Conservation (phyloP, 208 protist genomes). For the Spongospora subterranea region DNA sequence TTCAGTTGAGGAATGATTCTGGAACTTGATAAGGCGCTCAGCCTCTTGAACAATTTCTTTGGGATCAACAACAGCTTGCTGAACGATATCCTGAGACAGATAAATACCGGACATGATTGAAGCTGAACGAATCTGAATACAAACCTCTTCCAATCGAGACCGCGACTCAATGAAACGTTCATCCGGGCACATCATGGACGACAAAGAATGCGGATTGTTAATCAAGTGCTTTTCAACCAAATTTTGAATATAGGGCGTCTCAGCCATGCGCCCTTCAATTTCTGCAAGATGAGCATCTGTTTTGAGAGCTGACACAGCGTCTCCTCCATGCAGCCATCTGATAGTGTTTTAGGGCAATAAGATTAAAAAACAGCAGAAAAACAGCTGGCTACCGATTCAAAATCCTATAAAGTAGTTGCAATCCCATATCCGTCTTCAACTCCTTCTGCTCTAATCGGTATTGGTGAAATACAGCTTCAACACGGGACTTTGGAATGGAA, state of each 20-base stretch:
- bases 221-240: neutral
- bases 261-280: neutral
- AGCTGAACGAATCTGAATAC: too few relatives aligned
- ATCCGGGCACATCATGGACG: neutral
- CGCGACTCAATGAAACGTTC: neutral
- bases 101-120: too few relatives aligned
- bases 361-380: neutral
- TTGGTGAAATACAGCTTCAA: constrained; percentile 53
- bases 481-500: constrained; percentile 7
- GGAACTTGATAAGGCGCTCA: neutral
- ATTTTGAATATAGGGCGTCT: neutral
- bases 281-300: neutral
- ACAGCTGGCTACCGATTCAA: neutral
- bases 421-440: neutral
- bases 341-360: neutral
- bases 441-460: constrained; percentile 36
- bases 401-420: constrained; percentile 12
- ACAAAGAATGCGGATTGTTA: neutral
- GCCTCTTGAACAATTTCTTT: neutral
- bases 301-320: neutral
- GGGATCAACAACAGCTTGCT: neutral
- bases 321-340: neutral
- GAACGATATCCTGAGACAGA: too few relatives aligned
- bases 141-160: neutral
- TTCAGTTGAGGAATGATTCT: neutral